A percentile compares a stretch with the other conserved stretches of the same genome.
These are phyloP conservation scores for Alternaria viburni DNA, from an alignment of 2,329 filamentous ascomycete species.

Conservation along the genomic window DNA sequence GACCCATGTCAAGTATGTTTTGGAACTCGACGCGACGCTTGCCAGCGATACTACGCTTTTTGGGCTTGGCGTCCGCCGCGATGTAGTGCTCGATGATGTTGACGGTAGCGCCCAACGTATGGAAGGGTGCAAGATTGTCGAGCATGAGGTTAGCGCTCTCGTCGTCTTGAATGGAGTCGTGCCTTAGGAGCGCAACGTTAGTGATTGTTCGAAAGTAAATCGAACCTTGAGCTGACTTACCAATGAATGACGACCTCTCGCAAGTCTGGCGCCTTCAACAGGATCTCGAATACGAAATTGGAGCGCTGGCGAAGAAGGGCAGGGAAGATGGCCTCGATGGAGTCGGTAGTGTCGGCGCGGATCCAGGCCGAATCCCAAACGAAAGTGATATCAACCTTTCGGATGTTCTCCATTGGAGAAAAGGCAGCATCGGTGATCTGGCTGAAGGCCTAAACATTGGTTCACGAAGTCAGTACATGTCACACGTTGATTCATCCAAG, in stretches of 20 bases:
- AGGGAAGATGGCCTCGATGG: slow-evolving; percentile 33
- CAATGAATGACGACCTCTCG: slow-evolving; percentile 37
- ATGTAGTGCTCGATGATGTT: slow-evolving; percentile 38
- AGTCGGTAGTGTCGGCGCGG: slow-evolving; percentile 22
- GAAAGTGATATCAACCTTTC: slow-evolving; percentile 38
- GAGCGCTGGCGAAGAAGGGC: slow-evolving; percentile 35
- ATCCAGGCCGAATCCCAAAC: slow-evolving; percentile 46
- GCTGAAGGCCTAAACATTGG: slow-evolving; percentile 11
- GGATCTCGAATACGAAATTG: slow-evolving; percentile 29
- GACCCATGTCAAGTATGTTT: slow-evolving; percentile 27
- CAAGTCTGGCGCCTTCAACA: slow-evolving; percentile 34
- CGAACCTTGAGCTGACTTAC: not conserved
- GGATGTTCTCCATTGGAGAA: slow-evolving; percentile 45
- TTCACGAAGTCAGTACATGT: not conserved
- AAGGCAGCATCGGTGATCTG: slow-evolving; percentile 38
- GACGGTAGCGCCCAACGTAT: slow-evolving; percentile 24
- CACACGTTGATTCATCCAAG: not conserved
- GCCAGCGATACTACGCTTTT: slow-evolving; percentile 31
- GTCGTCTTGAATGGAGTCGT: slow-evolving; percentile 38
- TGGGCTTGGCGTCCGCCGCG: slow-evolving; percentile 28
- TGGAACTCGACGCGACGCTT: slow-evolving; percentile 40
- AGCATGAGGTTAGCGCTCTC: slow-evolving; percentile 27
- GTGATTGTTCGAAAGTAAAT: not conserved
- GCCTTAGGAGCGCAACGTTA: slow-evolving; percentile 9
- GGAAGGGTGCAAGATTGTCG: slow-evolving; percentile 33